A percentile compares a stretch with the other conserved stretches of the same genome.
phyloP scores from a whole-genome alignment of 2,329 filamentous ascomycete genomes.

The Phyllosticta paracitricarpa region DNA sequence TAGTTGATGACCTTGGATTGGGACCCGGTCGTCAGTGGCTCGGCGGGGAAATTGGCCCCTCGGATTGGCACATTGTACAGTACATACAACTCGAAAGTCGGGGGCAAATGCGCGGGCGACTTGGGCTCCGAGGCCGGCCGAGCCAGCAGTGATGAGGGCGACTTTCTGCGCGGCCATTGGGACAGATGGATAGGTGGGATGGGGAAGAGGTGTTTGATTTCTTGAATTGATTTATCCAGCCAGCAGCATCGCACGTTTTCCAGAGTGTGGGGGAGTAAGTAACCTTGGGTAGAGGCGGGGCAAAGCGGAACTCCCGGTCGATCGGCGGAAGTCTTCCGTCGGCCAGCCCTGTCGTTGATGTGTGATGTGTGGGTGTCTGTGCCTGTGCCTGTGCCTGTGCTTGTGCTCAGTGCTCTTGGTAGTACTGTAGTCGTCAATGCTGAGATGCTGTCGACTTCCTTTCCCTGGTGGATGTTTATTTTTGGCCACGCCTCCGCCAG shows the following conservation, averaged over 20 bases:
- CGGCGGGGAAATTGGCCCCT: not conserved
- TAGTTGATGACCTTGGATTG: conserved; percentile 37
- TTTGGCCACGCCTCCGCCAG: no score
- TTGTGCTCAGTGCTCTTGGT: no score
- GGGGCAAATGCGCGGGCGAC: conserved; percentile 37
- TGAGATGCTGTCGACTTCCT: no score
- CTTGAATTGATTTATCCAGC: not conserved
- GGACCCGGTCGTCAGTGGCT: not conserved
- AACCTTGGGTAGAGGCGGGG: not conserved
- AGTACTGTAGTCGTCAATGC: no score
- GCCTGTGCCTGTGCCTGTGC: no score
- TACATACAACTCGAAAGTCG: conserved; percentile 35
- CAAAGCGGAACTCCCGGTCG: no score
- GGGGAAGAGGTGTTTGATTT: not conserved
- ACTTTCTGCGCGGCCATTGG: conserved; percentile 33
- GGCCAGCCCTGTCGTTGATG: no score
- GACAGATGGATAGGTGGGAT: not conserved
- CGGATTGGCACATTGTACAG: conserved; percentile 11
- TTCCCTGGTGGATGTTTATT: no score
- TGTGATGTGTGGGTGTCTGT: no score
- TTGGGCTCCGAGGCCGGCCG: conserved; percentile 39
- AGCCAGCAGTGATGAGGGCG: conserved; percentile 38
- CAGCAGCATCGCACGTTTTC: no score
- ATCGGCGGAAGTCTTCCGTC: no score
- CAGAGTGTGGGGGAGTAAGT: not conserved